A percentile compares a stretch with the other conserved stretches of the same genome.
Conservation (phyloP, 2,329 filamentous ascomycete species). For the Mollisia scopiformis region DNA sequence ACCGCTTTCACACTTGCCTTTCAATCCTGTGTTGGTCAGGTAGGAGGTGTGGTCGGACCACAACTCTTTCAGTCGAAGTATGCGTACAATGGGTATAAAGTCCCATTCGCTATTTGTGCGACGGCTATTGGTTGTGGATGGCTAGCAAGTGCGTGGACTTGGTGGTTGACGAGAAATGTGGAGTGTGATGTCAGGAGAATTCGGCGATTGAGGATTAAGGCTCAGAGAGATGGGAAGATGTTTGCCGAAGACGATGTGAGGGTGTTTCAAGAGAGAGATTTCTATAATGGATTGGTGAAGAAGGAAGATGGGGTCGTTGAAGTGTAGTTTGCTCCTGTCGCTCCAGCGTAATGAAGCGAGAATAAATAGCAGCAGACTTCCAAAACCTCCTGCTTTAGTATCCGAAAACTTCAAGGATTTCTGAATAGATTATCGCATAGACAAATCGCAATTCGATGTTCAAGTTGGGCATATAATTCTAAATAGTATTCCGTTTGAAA, state of each 20-base stretch:
- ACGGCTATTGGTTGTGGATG: slow-evolving; percentile 39
- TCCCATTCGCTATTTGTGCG: slow-evolving; percentile 41
- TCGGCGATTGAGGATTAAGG: slow-evolving; percentile 34
- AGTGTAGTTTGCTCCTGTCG: background rate
- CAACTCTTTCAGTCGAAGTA: slow-evolving; percentile 47
- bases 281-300: slow-evolving; percentile 20
- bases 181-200: slow-evolving; percentile 43
- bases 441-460: too few relatives aligned
- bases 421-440: too few relatives aligned
- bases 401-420: too few relatives aligned
- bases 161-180: slow-evolving; percentile 45
- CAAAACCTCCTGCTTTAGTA: too few relatives aligned
- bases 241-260: slow-evolving; percentile 37
- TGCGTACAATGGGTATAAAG: slow-evolving; percentile 45
- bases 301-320: background rate
- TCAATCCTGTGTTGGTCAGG: slow-evolving; percentile 46
- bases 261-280: slow-evolving; percentile 27
- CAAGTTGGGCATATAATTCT: too few relatives aligned
- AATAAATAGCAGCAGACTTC: background rate
- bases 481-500: too few relatives aligned
- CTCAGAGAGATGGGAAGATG: slow-evolving; percentile 32
- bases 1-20: slow-evolving; percentile 48
- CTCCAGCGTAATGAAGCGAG: background rate
- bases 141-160: slow-evolving; percentile 43
- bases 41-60: slow-evolving; percentile 48